A percentile compares a stretch with the other conserved stretches of the same genome.
phyloP scores from a whole-genome alignment of 768 basidiomycete genomes.

The Leucocoprinus leucothites region DNA sequence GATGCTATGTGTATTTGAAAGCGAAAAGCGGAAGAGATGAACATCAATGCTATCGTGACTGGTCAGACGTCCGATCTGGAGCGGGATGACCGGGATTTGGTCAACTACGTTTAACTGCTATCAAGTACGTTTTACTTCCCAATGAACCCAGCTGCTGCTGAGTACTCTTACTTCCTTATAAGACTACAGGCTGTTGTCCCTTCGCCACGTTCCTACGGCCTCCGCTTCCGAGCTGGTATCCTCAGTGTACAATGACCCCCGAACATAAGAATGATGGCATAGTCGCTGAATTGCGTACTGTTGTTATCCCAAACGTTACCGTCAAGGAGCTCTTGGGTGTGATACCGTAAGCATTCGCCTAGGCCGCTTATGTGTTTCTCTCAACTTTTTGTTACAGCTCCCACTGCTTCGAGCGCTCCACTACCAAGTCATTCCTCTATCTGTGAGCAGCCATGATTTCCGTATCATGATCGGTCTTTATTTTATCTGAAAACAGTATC shows the following conservation, averaged over 20 bases:
- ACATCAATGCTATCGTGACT: too few relatives aligned
- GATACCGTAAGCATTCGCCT: slow-evolving; percentile 63
- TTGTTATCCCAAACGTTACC: slow-evolving; percentile 77
- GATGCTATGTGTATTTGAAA: too few relatives aligned
- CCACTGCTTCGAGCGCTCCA: slow-evolving; percentile 91
- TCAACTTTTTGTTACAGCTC: slow-evolving; percentile 36
- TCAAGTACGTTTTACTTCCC: too few relatives aligned
- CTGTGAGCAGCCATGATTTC: slow-evolving; percentile 49
- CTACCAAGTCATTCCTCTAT: slow-evolving; percentile 73
- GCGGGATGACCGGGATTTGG: too few relatives aligned
- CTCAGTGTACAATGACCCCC: slow-evolving; percentile 28
- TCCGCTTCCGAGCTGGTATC: too few relatives aligned
- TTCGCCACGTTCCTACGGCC: too few relatives aligned
- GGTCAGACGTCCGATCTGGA: too few relatives aligned
- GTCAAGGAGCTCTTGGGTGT: slow-evolving; percentile 82
- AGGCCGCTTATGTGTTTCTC: background rate
- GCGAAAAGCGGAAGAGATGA: too few relatives aligned
- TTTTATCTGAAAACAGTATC: slow-evolving; percentile 37
- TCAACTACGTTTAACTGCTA: too few relatives aligned
- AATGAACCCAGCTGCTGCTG: too few relatives aligned
- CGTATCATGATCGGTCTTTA: background rate
- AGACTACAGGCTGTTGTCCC: too few relatives aligned
- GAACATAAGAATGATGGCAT: slow-evolving; percentile 26
- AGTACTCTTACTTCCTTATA: too few relatives aligned
- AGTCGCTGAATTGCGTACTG: slow-evolving; percentile 53